Base-by-base conservation (phyloP, 2,329 filamentous ascomycete genomes). In the Akanthomyces dipterigenus region DNA sequence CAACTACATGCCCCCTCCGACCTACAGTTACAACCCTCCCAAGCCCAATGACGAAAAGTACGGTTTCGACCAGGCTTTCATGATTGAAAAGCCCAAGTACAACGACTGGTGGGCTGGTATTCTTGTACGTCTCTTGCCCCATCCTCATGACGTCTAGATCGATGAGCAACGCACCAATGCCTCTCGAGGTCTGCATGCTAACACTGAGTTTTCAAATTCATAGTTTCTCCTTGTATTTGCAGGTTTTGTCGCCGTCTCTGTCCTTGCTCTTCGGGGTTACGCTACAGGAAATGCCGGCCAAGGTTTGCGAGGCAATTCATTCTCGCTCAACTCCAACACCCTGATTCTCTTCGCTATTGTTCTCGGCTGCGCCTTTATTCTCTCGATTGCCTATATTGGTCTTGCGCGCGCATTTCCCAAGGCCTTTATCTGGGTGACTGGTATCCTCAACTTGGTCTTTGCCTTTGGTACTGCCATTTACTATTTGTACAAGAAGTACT, bases 91-190 rank as follows among this genome's bases (percentile, higher is more conserved):
- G 65, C 91, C 91, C n/a, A 96, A 93, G 73, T 96, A 83, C 76
- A 91, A 97, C 69, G 93, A 98, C 72, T 71, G 90, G 28, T 97
- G 93, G 93, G 93, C 93, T 3, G 92, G 89, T 4, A 77, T 96
- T 45, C 77, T 97, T 70, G 87, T 89, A 73, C 18, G 80, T 73
- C 18, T 7, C 42, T 22, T 20, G 26, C 38, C 43, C 54, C 26
- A 20, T 36, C 18, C 18, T 20, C 48, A 14, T 12, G 24, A 64
- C 60, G 14, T 8, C 34, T 34, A 14, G 14, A 20, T n/a, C 42
- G 60, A 22, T 9, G 36, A 8, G 38, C 28, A 34, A 42, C n/a
- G 38, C 16, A 3, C 1, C 7, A n/a, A 18, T n/a, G 20, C 28
- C 12, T 55, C 6, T 36, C 16, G 12, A 16, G 22, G 20, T 31